Evolutionary conservation across 495 filamentous ascomycete genomes (phyloP).

Genomic region (Talaromyces liani): DNA sequence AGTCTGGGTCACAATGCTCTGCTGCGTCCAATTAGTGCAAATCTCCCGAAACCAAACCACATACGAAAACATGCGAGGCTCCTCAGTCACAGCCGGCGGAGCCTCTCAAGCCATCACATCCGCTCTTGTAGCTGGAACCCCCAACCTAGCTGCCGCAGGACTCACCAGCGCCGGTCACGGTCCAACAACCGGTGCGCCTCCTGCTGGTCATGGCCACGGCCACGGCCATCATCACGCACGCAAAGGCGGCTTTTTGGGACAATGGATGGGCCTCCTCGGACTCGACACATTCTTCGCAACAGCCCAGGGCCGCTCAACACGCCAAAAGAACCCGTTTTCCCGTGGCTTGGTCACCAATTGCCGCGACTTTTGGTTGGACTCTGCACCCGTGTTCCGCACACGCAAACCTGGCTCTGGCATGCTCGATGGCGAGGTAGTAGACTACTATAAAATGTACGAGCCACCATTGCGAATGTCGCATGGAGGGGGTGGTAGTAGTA

Average conservation of each 20-base stretch:
- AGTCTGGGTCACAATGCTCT: slow-evolving; percentile 91
- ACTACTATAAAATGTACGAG: slow-evolving; percentile 89
- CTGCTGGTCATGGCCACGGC: slow-evolving; percentile 24
- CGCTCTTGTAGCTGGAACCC: slow-evolving; percentile 67
- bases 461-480: slow-evolving; percentile 59
- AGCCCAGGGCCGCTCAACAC: slow-evolving; percentile 49
- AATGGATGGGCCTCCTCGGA: slow-evolving; percentile 79
- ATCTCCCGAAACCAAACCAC: slow-evolving; percentile 89
- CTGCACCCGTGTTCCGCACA: slow-evolving; percentile 69
- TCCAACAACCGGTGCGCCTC: slow-evolving; percentile 33
- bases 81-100: slow-evolving; percentile 36
- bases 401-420: slow-evolving; percentile 65
- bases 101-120: slow-evolving; percentile 62
- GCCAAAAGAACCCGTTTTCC: slow-evolving; percentile 74
- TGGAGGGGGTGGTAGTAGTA: slow-evolving; percentile 13
- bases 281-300: slow-evolving; percentile 87
- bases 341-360: slow-evolving; percentile 78
- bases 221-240: slow-evolving; percentile 28
- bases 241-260: slow-evolving; percentile 56
- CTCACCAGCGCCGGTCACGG: slow-evolving; percentile 49
- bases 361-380: slow-evolving; percentile 93
- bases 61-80: slow-evolving; percentile 84
- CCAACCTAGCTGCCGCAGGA: slow-evolving; percentile 60
- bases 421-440: slow-evolving; percentile 69
- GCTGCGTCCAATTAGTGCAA: slow-evolving; percentile 85